Conservation (phyloP, 2,329 filamentous ascomycete genomes). For the Drechslerella stenobrocha region DNA sequence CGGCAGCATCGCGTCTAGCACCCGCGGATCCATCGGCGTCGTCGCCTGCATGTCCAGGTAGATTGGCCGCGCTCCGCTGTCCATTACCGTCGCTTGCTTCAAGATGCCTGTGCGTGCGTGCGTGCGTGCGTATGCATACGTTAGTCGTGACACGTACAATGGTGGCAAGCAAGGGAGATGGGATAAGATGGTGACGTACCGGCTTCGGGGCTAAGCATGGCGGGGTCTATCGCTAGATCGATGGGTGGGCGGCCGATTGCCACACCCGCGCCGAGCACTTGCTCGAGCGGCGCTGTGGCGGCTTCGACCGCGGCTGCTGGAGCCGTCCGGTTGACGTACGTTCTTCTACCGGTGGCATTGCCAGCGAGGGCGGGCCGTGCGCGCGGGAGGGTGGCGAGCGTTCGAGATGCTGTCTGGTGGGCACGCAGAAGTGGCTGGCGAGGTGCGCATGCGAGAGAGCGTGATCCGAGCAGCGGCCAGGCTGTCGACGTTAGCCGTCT, state of each 20-base stretch:
- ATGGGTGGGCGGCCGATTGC: conserved; percentile 30
- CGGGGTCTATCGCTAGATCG: conserved; percentile 30
- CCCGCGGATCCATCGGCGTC: conserved; percentile 89
- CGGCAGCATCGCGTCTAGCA: conserved; percentile 94
- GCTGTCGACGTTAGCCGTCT: conserved; percentile 24
- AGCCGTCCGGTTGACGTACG: conserved; percentile 37
- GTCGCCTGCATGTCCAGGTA: conserved; percentile 99
- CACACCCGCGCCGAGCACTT: conserved; percentile 3
- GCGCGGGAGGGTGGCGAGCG: too few relatives aligned
- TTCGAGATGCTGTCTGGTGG: conserved; percentile 2
- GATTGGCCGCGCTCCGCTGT: conserved; percentile 88
- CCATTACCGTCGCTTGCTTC: conserved; percentile 89
- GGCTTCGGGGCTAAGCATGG: conserved; percentile 42
- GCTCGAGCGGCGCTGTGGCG: conserved; percentile 9
- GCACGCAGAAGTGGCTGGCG: conserved; percentile 11
- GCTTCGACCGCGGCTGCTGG: conserved; percentile 33
- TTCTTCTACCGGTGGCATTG: conserved; percentile 10
- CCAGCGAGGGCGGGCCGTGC: conserved; percentile 2
- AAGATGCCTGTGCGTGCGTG: conserved; percentile 68
- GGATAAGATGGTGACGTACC: conserved; percentile 8
- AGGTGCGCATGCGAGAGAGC: background rate
- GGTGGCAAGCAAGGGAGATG: background rate
- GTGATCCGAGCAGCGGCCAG: conserved; percentile 22
- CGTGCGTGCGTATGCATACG: background rate
- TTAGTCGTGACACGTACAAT: too few relatives aligned